These are phyloP conservation scores for Arthroderma sp. DNA, from an alignment of 2,329 filamentous ascomycete genomes.

Conservation along the genomic window DNA sequence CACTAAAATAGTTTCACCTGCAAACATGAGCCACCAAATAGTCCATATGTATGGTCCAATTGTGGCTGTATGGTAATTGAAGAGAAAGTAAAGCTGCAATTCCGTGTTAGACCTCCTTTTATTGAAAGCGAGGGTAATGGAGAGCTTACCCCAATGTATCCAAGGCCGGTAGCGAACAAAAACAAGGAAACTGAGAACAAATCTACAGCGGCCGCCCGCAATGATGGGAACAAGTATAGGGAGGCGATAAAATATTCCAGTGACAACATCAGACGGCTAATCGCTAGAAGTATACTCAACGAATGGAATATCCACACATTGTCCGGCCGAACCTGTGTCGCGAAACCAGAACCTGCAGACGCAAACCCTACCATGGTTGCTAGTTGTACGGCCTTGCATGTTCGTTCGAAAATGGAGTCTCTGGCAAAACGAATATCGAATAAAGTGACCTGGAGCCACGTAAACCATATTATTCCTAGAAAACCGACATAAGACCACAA, in stretches of 20 bases:
- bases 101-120: neutral
- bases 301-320: constrained; percentile 36
- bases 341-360: constrained; percentile 42
- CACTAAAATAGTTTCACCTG: constrained; percentile 41
- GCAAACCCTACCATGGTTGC: constrained; percentile 55
- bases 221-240: constrained; percentile 12
- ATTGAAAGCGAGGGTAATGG: neutral
- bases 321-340: constrained; percentile 23
- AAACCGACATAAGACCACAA: constrained; percentile 41
- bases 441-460: constrained; percentile 53
- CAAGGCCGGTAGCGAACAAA: neutral
- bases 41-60: constrained; percentile 30
- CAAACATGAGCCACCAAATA: constrained; percentile 46
- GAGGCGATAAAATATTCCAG: constrained; percentile 41
- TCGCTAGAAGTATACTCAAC: constrained; percentile 35
- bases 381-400: constrained; percentile 48
- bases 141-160: constrained; percentile 2
- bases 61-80: constrained; percentile 17
- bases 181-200: neutral
- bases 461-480: constrained; percentile 52
- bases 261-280: constrained; percentile 43
- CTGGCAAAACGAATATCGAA: constrained; percentile 56
- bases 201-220: neutral
- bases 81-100: constrained; percentile 26
- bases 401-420: constrained; percentile 52